Percentiles rank a stretch among this genome's conserved stretches.
Evolutionary conservation across 108 stramenopile species (phyloP).

Genomic region (Skeletonema menzelii): DNA sequence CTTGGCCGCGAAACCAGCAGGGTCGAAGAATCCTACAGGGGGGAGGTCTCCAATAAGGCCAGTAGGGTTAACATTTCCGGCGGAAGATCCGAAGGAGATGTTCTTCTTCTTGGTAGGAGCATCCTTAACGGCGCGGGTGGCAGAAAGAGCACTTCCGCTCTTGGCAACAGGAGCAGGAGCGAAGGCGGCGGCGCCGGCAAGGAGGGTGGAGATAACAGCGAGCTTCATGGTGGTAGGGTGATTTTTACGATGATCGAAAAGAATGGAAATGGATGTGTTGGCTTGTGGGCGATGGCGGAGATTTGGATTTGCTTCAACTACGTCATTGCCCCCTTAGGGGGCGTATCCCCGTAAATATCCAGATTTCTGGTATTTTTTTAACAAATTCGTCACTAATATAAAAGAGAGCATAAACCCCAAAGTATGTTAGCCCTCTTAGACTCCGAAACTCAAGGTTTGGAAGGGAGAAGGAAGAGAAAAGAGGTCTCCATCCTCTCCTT

Average conservation of each 20-base stretch:
- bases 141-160: constrained; percentile 65
- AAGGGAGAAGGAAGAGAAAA: not conserved
- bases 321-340: not conserved
- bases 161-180: constrained; percentile 62
- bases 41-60: constrained; percentile 53
- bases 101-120: constrained; percentile 1
- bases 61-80: constrained; percentile 23
- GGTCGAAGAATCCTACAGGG: constrained; percentile 57
- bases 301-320: constrained; percentile 1
- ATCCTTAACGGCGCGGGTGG: constrained; percentile 13
- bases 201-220: constrained; percentile 60
- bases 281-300: not conserved
- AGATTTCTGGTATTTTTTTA: not conserved
- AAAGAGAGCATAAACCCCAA: not conserved
- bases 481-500: not conserved
- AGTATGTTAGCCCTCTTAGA: no score
- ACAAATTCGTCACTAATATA: not conserved
- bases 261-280: not conserved
- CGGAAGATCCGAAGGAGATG: not conserved
- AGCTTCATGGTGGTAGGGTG: constrained; percentile 59
- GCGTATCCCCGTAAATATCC: not conserved
- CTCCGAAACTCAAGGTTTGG: no score
- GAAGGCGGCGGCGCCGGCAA: constrained; percentile 73
- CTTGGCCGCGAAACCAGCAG: constrained; percentile 48
- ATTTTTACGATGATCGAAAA: not conserved